Conservation (phyloP, 768 basidiomycete genomes). For the Suillus brevipes region DNA sequence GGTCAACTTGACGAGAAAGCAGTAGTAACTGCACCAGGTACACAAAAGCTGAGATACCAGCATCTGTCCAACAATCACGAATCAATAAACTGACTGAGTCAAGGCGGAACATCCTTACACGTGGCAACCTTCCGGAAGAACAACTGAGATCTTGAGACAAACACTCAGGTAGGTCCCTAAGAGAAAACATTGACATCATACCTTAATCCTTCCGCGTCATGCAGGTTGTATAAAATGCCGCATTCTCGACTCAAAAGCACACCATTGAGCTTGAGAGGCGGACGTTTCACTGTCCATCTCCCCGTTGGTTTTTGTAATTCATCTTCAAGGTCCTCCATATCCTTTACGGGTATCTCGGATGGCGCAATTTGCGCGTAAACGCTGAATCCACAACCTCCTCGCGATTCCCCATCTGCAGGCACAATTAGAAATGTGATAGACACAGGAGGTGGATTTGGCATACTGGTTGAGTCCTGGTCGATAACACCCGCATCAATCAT, state of each 20-base stretch:
- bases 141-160: slow-evolving; percentile 44
- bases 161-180: slow-evolving; percentile 5
- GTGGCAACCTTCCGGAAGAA: slow-evolving; percentile 78
- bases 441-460: slow-evolving; percentile 7
- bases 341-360: slow-evolving; percentile 46
- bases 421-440: not conserved
- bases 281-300: slow-evolving; percentile 54
- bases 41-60: slow-evolving; percentile 62
- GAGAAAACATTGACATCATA: slow-evolving; percentile 29
- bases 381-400: slow-evolving; percentile 62
- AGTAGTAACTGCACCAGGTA: slow-evolving; percentile 69
- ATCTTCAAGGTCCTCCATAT: slow-evolving; percentile 70
- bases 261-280: slow-evolving; percentile 59
- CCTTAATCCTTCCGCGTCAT: slow-evolving; percentile 70
- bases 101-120: slow-evolving; percentile 38
- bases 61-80: slow-evolving; percentile 49
- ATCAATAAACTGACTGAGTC: slow-evolving; percentile 4
- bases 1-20: slow-evolving; percentile 72
- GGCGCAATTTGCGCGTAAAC: slow-evolving; percentile 67
- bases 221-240: slow-evolving; percentile 69
- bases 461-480: slow-evolving; percentile 50
- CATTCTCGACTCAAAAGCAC: slow-evolving; percentile 79
- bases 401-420: slow-evolving; percentile 42
- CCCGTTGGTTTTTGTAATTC: slow-evolving; percentile 78
- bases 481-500: slow-evolving; percentile 65